Evolutionary conservation across 192 early-diverging fungal genomes (phyloP).

Genomic region (Backusella sp.): DNA sequence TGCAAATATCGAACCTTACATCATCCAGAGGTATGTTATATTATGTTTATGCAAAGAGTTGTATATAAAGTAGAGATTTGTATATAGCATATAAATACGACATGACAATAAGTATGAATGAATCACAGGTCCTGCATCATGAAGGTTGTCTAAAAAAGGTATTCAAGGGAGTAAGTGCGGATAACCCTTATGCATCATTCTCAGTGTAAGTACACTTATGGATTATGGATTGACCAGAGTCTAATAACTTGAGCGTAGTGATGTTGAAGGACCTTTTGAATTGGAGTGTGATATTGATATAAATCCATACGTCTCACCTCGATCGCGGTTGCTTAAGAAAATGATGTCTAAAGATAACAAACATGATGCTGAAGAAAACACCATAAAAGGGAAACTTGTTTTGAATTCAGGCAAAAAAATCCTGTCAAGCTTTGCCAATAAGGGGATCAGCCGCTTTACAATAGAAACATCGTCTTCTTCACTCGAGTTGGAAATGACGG

Average conservation of each 20-base stretch:
- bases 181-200: constrained; percentile 1
- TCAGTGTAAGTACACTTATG: constrained; percentile 7
- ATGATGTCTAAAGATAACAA: not conserved
- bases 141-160: not conserved
- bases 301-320: not conserved
- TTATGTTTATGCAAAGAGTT: no score
- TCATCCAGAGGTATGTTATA: constrained; percentile 2
- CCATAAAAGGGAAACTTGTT: not conserved
- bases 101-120: not conserved
- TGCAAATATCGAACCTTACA: constrained; percentile 8
- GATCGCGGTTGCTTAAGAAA: not conserved
- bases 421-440: constrained; percentile 7
- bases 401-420: constrained; percentile 2
- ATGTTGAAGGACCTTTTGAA: constrained; percentile 10
- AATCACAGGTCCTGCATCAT: not conserved
- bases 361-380: not conserved
- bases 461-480: not conserved
- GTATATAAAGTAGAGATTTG: not conserved
- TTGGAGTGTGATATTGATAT: not conserved
- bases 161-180: constrained; percentile 12
- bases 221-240: not conserved
- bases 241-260: not conserved
- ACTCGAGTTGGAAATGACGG: constrained; percentile 5
- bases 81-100: constrained; percentile 13
- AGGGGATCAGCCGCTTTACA: constrained; percentile 10